phyloP scores from a whole-genome alignment of 495 filamentous ascomycete genomes.

The Lasiosphaeria miniovina region DNA sequence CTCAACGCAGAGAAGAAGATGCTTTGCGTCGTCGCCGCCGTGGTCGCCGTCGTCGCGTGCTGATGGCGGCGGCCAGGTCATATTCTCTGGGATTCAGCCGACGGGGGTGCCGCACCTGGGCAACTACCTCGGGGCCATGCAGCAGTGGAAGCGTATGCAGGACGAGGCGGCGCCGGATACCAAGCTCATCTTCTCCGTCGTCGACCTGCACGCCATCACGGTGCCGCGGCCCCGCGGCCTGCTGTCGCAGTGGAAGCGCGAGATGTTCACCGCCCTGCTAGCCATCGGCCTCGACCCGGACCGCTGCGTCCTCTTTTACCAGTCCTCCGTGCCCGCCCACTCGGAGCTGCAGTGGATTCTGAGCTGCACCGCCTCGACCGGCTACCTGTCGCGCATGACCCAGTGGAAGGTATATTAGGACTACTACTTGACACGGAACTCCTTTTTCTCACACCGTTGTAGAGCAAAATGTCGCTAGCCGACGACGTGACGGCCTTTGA shows the following conservation, averaged over 20 bases:
- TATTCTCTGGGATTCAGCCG: slow-evolving; percentile 97
- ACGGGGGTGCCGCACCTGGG: slow-evolving; percentile 94
- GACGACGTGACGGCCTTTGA: slow-evolving; percentile 54
- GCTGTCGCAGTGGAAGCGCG: slow-evolving; percentile 60
- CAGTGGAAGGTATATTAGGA: slow-evolving; percentile 81
- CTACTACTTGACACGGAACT: background rate
- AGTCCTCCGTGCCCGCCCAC: slow-evolving; percentile 74
- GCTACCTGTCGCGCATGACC: slow-evolving; percentile 90
- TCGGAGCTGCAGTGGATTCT: slow-evolving; percentile 94
- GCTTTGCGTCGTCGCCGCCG: background rate
- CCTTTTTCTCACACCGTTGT: background rate
- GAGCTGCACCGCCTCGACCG: slow-evolving; percentile 82
- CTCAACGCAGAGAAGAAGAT: too few species aligned
- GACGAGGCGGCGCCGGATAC: slow-evolving; percentile 52
- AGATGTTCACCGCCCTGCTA: slow-evolving; percentile 75
- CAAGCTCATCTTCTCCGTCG: slow-evolving; percentile 76
- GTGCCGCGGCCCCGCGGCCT: slow-evolving; percentile 58
- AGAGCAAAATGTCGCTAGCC: slow-evolving; percentile 68
- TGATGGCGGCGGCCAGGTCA: slow-evolving; percentile 27
- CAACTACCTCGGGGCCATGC: slow-evolving; percentile 92
- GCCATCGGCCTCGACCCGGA: slow-evolving; percentile 80
- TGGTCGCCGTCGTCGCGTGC: too few species aligned
- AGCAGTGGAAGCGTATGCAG: slow-evolving; percentile 79
- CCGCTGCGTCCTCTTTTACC: slow-evolving; percentile 77
- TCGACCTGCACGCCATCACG: slow-evolving; percentile 92